A percentile compares a stretch with the other conserved stretches of the same genome.
These are phyloP conservation scores for Atkinsonella texensis DNA, from an alignment of 2,329 filamentous ascomycete genomes.

Conservation along the genomic window DNA sequence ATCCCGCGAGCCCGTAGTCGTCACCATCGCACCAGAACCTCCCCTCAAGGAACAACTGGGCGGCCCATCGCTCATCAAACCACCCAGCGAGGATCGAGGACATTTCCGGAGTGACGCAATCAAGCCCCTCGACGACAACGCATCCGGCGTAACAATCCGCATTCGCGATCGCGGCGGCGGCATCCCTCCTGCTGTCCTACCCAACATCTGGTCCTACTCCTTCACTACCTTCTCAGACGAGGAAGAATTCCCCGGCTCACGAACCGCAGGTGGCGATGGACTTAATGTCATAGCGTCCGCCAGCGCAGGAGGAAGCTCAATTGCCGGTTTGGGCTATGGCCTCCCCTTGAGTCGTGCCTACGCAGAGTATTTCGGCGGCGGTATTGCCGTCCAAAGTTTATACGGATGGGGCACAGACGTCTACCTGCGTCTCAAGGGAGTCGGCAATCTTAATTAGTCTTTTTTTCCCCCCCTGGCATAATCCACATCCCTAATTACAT, in stretches of 20 bases:
- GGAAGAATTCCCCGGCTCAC: slow-evolving; percentile 27
- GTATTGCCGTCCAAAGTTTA: slow-evolving; percentile 87
- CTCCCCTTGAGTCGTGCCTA: slow-evolving; percentile 84
- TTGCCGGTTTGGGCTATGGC: slow-evolving; percentile 88
- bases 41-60: slow-evolving; percentile 19
- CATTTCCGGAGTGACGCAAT: slow-evolving; percentile 36
- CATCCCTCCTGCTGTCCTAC: slow-evolving; percentile 71
- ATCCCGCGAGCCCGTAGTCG: slow-evolving; percentile 72
- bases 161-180: slow-evolving; percentile 94
- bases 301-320: slow-evolving; percentile 64
- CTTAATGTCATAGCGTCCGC: slow-evolving; percentile 64
- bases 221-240: slow-evolving; percentile 84
- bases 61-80: slow-evolving; percentile 17
- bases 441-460: slow-evolving; percentile 36
- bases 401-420: slow-evolving; percentile 82
- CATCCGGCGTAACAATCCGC: slow-evolving; percentile 83
- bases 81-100: slow-evolving; percentile 26
- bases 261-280: slow-evolving; percentile 42
- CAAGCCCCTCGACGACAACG: slow-evolving; percentile 47
- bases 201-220: slow-evolving; percentile 91
- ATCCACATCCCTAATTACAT: too few relatives aligned
- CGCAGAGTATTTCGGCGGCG: slow-evolving; percentile 95
- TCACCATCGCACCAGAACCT: slow-evolving; percentile 73
- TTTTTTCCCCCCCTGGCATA: too few relatives aligned
- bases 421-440: slow-evolving; percentile 51